A percentile compares a stretch with the other conserved stretches of the same genome.
phyloP scores from a whole-genome alignment of 225 moss, liverwort and hornwort species.

The Antitrichia curtipendula region DNA sequence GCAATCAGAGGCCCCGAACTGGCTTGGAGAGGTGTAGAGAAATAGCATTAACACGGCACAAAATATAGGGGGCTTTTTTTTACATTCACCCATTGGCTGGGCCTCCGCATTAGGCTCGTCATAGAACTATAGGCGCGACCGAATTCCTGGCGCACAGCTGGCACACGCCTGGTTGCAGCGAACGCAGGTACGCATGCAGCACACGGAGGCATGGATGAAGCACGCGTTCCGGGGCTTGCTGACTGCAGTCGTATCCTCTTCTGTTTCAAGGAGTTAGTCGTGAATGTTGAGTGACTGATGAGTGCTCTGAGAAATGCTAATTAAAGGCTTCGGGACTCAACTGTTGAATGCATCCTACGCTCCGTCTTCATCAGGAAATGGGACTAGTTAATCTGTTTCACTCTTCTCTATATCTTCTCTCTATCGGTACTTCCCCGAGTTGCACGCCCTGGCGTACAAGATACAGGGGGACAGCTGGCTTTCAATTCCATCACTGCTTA shows the following conservation, averaged over 20 bases:
- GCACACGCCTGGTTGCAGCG: not conserved
- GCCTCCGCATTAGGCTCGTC: too few relatives aligned
- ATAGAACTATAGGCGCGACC: too few relatives aligned
- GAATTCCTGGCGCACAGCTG: not conserved
- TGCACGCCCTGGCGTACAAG: not conserved
- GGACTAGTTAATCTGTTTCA: not conserved
- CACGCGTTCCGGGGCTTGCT: not conserved
- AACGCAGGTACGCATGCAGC: not conserved
- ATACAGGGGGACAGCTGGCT: not conserved
- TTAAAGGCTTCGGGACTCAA: not conserved
- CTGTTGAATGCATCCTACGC: not conserved
- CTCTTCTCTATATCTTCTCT: not conserved
- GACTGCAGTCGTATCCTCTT: not conserved
- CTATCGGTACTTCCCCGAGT: not conserved
- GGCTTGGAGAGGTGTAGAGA: too few relatives aligned
- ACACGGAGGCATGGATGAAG: not conserved
- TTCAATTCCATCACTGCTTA: not conserved
- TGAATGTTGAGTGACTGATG: not conserved
- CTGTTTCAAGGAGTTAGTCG: not conserved
- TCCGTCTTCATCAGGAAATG: not conserved
- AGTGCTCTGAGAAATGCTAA: too few relatives aligned
- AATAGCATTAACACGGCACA: too few relatives aligned
- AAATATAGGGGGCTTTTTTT: too few relatives aligned
- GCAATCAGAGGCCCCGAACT: too few relatives aligned
- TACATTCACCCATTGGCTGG: too few relatives aligned